These are phyloP conservation scores for Kluyveromyces sp. DNA, from an alignment of 1,139 yeast species.

Conservation along the genomic window DNA sequence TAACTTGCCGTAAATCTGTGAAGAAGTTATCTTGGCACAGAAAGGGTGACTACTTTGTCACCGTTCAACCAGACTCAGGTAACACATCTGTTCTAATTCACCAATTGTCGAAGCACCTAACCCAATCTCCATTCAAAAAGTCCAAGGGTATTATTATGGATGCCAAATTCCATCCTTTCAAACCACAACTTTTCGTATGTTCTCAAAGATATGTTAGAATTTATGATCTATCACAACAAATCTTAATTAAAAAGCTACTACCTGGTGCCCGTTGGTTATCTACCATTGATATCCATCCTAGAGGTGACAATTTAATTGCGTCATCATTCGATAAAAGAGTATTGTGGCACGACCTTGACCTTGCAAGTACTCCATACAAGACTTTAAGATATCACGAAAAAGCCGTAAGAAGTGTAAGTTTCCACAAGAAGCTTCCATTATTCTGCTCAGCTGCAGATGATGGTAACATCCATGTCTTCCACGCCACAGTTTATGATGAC, in stretches of 20 bases:
- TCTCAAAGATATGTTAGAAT: conserved; percentile 88
- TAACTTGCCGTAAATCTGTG: conserved; percentile 59
- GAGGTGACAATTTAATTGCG: conserved; percentile 90
- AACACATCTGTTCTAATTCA: conserved; percentile 88
- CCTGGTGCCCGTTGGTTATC: conserved; percentile 98
- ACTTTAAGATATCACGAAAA: conserved; percentile 89
- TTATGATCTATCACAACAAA: conserved; percentile 84
- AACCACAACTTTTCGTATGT: conserved; percentile 89
- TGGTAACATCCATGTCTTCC: conserved; percentile 89
- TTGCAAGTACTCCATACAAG: conserved; percentile 86
- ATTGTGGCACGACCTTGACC: conserved; percentile 94
- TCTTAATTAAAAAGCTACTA: conserved; percentile 68
- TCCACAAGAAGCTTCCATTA: conserved; percentile 84
- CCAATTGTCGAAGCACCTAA: conserved; percentile 85
- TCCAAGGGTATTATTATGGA: conserved; percentile 92
- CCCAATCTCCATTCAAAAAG: conserved; percentile 95
- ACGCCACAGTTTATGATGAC: conserved; percentile 94
- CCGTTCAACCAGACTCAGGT: conserved; percentile 85
- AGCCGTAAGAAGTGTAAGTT: conserved; percentile 83
- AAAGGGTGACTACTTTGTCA: conserved; percentile 92
- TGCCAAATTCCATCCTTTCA: conserved; percentile 94
- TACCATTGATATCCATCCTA: conserved; percentile 86
- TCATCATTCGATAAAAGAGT: conserved; percentile 93
- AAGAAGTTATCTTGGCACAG: conserved; percentile 93
- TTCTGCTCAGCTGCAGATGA: conserved; percentile 98